Evolutionary conservation across 2,329 filamentous ascomycete genomes (phyloP), one percentile per base, ranked within the genome.

Genomic region (Myotisia sp.): DNA sequence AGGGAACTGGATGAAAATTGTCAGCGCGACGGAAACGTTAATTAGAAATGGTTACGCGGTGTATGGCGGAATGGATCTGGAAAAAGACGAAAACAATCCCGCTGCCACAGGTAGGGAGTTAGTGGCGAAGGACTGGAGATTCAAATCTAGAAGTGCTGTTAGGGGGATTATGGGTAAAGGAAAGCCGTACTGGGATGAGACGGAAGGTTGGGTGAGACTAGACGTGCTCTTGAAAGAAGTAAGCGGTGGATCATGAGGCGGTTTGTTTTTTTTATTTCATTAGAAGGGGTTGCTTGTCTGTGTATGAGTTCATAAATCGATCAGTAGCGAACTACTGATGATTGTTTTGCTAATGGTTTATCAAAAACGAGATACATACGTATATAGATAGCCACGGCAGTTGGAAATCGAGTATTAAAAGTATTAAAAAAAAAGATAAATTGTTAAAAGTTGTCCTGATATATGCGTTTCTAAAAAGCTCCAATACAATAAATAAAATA

Each of bases 81-180:
- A 67, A 5, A 22, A 12, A 12, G 69, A 70, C 1, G 62, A 54
- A 1, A 43, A 19, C 19, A 40, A 41, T 27, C 17, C 7, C 16
- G 43, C 62, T 57, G 46, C 51, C 60, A 44, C 51, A 55, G 59
- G 58, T 0, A 64, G 66, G 0, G 73, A 76, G 42, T 50, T 73
- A 19, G 75, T 94, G 2, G 83, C 82, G 2, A 70, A 69, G 38
- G 77, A 76, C 48, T 98, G 90, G 90, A 80, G 73, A 55, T 81
- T 81, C 43, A 95, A 93, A 68, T 82, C 83, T 0, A 68, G 83
- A 47, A 92, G 74, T 53, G 86, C 86, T 7, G 67, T 93, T 2
- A 67, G 85, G 35, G 84, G 81, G 33, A 77, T 95, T 5, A 69
- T 92, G 67, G 79, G 84, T 0, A 79, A 80, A 51, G 86, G 72